These are phyloP conservation scores for Santalum album DNA, from an alignment of 164 flowering plant species.

Conservation along the genomic window DNA sequence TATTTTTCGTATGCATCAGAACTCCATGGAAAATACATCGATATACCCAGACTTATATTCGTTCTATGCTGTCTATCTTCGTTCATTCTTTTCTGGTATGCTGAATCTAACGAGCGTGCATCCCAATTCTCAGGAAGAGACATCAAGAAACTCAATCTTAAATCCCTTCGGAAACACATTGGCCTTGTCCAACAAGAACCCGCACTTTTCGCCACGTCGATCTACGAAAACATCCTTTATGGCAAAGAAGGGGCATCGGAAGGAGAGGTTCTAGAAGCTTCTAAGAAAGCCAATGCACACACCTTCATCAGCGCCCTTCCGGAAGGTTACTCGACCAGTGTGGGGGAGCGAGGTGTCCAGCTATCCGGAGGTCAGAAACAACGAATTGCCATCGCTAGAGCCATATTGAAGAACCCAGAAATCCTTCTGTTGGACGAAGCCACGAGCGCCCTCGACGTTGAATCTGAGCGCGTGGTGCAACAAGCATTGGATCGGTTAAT, in stretches of 20 bases:
- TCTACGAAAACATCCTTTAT: constrained; percentile 83
- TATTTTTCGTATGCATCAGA: too few relatives aligned
- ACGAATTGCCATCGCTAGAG: constrained; percentile 89
- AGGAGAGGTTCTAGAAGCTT: constrained; percentile 80
- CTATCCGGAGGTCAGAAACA: constrained; percentile 96
- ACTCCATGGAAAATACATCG: too few relatives aligned
- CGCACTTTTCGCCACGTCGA: constrained; percentile 84
- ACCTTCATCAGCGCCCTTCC: constrained; percentile 81
- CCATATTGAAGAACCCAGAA: constrained; percentile 83
- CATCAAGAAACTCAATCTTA: constrained; percentile 65
- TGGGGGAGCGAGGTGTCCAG: constrained; percentile 93
- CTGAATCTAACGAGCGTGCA: neutral
- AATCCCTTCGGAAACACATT: constrained; percentile 71
- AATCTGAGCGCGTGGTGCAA: constrained; percentile 85
- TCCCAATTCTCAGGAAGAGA: constrained; percentile 56
- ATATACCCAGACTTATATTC: too few relatives aligned
- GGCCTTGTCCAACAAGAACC: constrained; percentile 98
- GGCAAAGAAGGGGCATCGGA: constrained; percentile 92
- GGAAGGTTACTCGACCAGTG: constrained; percentile 84
- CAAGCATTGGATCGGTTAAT: constrained; percentile 76
- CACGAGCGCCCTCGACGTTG: constrained; percentile 89
- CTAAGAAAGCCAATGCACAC: constrained; percentile 88
- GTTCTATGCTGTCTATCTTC: too few relatives aligned
- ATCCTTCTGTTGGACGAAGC: constrained; percentile 88
- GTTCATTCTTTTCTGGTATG: too few relatives aligned